These are phyloP conservation scores for Lyophyllum semitale DNA, from an alignment of 768 basidiomycete species.

Conservation along the genomic window DNA sequence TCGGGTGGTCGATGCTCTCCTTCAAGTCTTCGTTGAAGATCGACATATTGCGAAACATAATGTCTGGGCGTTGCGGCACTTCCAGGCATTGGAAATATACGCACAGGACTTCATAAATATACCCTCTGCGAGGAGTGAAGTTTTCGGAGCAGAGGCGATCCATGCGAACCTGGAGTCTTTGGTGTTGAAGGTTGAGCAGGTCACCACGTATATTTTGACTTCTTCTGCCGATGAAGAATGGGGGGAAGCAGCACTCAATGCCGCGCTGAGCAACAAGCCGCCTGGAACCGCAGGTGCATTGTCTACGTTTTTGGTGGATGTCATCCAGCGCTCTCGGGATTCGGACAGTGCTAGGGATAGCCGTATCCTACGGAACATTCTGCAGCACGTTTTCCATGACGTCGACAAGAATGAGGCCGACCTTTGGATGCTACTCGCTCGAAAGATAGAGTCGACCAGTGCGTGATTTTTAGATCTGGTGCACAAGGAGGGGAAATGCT, in stretches of 20 bases:
- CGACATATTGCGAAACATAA: slow-evolving; percentile 61
- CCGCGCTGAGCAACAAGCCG: slow-evolving; percentile 28
- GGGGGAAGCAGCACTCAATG: slow-evolving; percentile 44
- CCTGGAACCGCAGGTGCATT: slow-evolving; percentile 20
- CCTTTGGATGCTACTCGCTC: slow-evolving; percentile 72
- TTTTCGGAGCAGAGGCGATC: slow-evolving; percentile 45
- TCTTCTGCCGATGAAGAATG: slow-evolving; percentile 48
- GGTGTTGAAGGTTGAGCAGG: slow-evolving; percentile 45
- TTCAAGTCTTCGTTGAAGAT: slow-evolving; percentile 57
- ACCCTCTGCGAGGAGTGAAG: slow-evolving; percentile 46
- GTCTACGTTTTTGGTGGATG: slow-evolving; percentile 29
- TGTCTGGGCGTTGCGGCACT: slow-evolving; percentile 69
- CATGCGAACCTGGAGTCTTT: slow-evolving; percentile 39
- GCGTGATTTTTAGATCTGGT: slow-evolving; percentile 20
- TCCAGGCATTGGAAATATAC: slow-evolving; percentile 62
- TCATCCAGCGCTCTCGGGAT: slow-evolving; percentile 29
- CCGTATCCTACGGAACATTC: slow-evolving; percentile 58
- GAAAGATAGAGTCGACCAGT: slow-evolving; percentile 67
- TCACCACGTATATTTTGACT: slow-evolving; percentile 67
- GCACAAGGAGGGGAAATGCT: neutral
- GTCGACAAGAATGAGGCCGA: slow-evolving; percentile 69
- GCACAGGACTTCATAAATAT: slow-evolving; percentile 62
- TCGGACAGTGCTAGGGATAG: slow-evolving; percentile 55
- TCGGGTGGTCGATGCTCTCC: slow-evolving; percentile 56
- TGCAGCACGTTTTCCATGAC: slow-evolving; percentile 62